Conservation (phyloP, 441 rosid species). For the Euphorbia schlechtendalii region DNA sequence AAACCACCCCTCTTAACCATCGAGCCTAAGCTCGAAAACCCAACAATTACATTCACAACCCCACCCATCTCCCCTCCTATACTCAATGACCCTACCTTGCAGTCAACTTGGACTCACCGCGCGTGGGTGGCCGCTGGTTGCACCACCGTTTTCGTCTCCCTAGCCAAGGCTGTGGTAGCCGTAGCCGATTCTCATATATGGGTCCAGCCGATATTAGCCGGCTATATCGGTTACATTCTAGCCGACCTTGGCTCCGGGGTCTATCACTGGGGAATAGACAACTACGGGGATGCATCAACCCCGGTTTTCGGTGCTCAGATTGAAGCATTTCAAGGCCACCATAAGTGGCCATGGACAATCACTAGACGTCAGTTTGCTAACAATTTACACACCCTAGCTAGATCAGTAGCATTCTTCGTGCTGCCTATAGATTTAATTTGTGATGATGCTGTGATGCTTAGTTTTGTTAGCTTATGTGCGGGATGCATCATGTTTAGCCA, state of each 20-base stretch:
- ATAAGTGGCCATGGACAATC: constrained; percentile 84
- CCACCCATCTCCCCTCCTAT: constrained; percentile 28
- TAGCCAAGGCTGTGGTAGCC: constrained; percentile 45
- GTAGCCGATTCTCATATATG: constrained; percentile 40
- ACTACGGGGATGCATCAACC: constrained; percentile 68
- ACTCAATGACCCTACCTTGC: constrained; percentile 43
- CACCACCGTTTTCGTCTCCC: constrained; percentile 47
- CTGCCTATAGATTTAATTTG: constrained; percentile 49
- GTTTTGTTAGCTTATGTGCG: constrained; percentile 44
- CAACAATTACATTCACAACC: constrained; percentile 11
- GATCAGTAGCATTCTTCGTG: constrained; percentile 41
- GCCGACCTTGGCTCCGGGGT: constrained; percentile 85
- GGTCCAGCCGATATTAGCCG: constrained; percentile 61
- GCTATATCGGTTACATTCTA: constrained; percentile 54
- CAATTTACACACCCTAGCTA: constrained; percentile 64
- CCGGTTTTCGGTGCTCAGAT: constrained; percentile 66
- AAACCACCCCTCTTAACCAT: constrained; percentile 21
- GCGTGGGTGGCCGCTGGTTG: constrained; percentile 69
- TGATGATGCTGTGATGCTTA: constrained; percentile 39
- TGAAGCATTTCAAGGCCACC: constrained; percentile 89
- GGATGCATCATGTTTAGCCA: constrained; percentile 94
- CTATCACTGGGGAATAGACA: constrained; percentile 89
- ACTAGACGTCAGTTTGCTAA: constrained; percentile 82
- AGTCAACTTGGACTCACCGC: constrained; percentile 74
- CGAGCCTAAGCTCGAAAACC: constrained; percentile 21